These are phyloP conservation scores for Leucosporidium yakuticum DNA, from an alignment of 768 basidiomycete genomes.

Conservation along the genomic window DNA sequence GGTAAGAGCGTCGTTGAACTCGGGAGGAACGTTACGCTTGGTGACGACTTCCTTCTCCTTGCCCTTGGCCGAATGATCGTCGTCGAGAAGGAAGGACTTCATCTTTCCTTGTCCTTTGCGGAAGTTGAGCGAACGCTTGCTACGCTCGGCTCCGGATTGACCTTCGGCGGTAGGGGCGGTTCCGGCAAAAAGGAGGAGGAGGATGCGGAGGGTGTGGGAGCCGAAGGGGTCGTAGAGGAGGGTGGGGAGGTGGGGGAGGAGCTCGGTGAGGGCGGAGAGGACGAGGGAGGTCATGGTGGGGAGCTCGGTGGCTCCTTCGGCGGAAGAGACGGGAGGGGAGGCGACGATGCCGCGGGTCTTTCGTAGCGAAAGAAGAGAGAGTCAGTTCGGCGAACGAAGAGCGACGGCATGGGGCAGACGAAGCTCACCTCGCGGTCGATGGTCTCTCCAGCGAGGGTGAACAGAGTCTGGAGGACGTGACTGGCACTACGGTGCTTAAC, in stretches of 20 bases:
- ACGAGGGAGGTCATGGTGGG: constrained; percentile 44
- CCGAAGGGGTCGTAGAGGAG: constrained; percentile 81
- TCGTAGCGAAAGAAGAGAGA: not conserved
- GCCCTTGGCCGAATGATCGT: constrained; percentile 41
- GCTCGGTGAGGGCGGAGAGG: constrained; percentile 53
- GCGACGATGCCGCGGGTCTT: constrained; percentile 36
- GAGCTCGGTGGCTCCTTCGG: constrained; percentile 30
- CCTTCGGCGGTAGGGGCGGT: constrained; percentile 14
- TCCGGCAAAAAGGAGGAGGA: constrained; percentile 72
- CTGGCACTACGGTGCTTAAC: constrained; percentile 29
- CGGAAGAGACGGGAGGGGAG: constrained; percentile 7
- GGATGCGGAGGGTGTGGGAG: constrained; percentile 77
- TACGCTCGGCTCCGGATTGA: constrained; percentile 52
- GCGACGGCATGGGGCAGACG: too few relatives aligned
- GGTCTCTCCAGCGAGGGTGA: constrained; percentile 42
- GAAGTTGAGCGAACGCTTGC: constrained; percentile 76
- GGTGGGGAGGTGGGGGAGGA: constrained; percentile 57
- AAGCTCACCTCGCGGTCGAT: constrained; percentile 46
- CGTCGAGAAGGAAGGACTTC: constrained; percentile 55
- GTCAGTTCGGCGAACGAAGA: not conserved
- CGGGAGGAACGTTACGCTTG: constrained; percentile 56
- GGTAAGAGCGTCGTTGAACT: constrained; percentile 15
- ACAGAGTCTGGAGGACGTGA: constrained; percentile 34
- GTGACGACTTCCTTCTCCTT: constrained; percentile 38
- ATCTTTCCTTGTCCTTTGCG: constrained; percentile 60